These are phyloP conservation scores for Papiliotrema terrestris DNA, from an alignment of 1,284 basidiomycete species.

Conservation along the genomic window DNA sequence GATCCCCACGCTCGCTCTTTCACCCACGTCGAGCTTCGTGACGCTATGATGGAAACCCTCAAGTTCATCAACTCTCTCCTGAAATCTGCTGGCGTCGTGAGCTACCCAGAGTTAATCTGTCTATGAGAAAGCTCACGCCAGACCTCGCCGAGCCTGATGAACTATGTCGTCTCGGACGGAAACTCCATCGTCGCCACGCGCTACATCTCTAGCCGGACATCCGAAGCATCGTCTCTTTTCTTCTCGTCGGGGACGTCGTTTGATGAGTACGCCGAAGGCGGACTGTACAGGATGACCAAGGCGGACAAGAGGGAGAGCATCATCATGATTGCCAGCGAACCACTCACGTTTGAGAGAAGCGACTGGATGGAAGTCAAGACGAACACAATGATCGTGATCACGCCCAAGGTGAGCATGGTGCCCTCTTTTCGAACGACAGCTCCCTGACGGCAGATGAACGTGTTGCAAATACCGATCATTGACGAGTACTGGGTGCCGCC, in stretches of 20 bases:
- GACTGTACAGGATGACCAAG: conserved; percentile 93
- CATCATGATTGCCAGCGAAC: conserved; percentile 90
- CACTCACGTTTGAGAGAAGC: conserved; percentile 76
- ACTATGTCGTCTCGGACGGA: conserved; percentile 94
- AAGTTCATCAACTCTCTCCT: conserved; percentile 69
- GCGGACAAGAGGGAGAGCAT: conserved; percentile 83
- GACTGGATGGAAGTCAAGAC: conserved; percentile 86
- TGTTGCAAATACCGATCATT: conserved; percentile 87
- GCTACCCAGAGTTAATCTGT: conserved; percentile 6
- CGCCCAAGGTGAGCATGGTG: conserved; percentile 64
- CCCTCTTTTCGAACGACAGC: neutral
- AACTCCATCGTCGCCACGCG: conserved; percentile 88
- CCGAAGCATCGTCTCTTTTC: conserved; percentile 93
- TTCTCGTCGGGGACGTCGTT: conserved; percentile 93
- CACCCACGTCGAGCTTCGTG: conserved; percentile 47
- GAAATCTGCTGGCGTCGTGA: conserved; percentile 67
- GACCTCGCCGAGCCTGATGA: conserved; percentile 79
- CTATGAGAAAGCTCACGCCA: neutral
- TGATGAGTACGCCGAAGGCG: conserved; percentile 79
- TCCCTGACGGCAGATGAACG: conserved; percentile 58
- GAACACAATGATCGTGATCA: conserved; percentile 87
- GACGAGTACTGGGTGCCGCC: conserved; percentile 77
- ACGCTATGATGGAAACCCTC: conserved; percentile 85
- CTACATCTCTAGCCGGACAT: conserved; percentile 85
- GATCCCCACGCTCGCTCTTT: conserved; percentile 63